phyloP scores from a whole-genome alignment of 108 stramenopile species.

The Cyclotella kingstonii region DNA sequence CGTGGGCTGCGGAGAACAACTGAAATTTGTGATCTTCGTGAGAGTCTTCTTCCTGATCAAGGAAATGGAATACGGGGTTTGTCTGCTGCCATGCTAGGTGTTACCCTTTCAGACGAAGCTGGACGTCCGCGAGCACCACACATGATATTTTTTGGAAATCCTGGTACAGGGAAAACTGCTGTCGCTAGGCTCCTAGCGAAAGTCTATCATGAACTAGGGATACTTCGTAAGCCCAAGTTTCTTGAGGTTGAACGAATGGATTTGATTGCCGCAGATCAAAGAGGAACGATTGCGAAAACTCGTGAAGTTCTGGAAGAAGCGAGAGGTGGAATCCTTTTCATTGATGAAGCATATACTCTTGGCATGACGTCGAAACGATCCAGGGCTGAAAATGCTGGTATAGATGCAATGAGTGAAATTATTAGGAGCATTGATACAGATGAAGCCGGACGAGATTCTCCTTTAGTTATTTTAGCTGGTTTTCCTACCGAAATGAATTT shows the following conservation, averaged over 20 bases:
- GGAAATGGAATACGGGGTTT: constrained; percentile 52
- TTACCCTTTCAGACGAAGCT: constrained; percentile 59
- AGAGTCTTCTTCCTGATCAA: constrained; percentile 65
- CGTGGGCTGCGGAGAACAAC: constrained; percentile 83
- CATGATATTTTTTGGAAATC: constrained; percentile 94
- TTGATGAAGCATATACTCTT: constrained; percentile 89
- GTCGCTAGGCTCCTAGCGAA: constrained; percentile 91
- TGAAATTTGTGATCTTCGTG: constrained; percentile 83
- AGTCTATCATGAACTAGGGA: constrained; percentile 85
- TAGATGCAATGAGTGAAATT: constrained; percentile 75
- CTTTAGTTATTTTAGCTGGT: constrained; percentile 81
- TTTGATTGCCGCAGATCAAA: constrained; percentile 75
- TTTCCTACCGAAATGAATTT: constrained; percentile 87
- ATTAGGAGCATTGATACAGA: constrained; percentile 66
- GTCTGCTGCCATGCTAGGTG: constrained; percentile 41
- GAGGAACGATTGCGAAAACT: constrained; percentile 79
- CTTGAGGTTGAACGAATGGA: constrained; percentile 89
- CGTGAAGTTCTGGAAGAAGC: constrained; percentile 86
- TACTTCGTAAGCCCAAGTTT: constrained; percentile 84
- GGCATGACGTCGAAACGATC: constrained; percentile 81
- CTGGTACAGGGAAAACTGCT: constrained; percentile 96
- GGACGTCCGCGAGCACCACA: constrained; percentile 71
- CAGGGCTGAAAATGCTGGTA: constrained; percentile 62
- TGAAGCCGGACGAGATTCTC: constrained; percentile 62
- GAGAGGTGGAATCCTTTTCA: constrained; percentile 84